Evolutionary conservation across 805 yeast species (phyloP), one percentile per base, ranked within the genome.

Genomic region (Cyberlindnera bimundalis): DNA sequence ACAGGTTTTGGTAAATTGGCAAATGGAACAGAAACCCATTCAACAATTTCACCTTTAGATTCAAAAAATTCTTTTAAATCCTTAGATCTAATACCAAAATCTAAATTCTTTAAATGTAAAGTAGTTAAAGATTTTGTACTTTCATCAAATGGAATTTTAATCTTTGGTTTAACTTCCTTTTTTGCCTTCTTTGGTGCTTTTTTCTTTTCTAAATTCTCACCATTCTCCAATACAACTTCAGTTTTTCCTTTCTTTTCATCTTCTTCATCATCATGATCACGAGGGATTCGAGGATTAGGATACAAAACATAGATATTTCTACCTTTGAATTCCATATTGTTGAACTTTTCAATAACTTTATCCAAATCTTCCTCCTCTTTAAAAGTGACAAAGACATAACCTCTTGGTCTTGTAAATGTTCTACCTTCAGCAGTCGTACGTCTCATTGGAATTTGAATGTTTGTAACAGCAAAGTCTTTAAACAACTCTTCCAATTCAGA

Each of bases 371-470:
- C 67, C 16, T 59, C 68, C 33, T 65, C 46, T 10, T 47, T 47
- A 51, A 76, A 76, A 45, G 78, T 75, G 37, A 78, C 74, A 57
- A 79, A 79, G 12, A 79, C 84, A 52, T 75, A 78, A 29, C 85
- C 84, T 67, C 73, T 58, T 34, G 60, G 66, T 62, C 58, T 67
- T 52, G 60, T 60, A 44, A 68, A 56, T 34, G 62, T 64, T 32
- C 63, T 67, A 19, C 59, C 59, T 32, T 62, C 58, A 40, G 53
- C 57, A 43, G 51, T 56, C 49, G 52, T 42, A 45, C 55, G 58
- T 46, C 67, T 65, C 59, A 70, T 71, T 54, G 84, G 84, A 47
- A 78, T 67, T 40, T 74, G 76, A 35, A 78, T 70, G 24, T 65
- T 67, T 21, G 66, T 67, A 55, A 72, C 70, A 5, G 60, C 58